Evolutionary conservation across 768 basidiomycete species (phyloP), one percentile per base, ranked within the genome.

Genomic region (Coprinopsis sp.): DNA sequence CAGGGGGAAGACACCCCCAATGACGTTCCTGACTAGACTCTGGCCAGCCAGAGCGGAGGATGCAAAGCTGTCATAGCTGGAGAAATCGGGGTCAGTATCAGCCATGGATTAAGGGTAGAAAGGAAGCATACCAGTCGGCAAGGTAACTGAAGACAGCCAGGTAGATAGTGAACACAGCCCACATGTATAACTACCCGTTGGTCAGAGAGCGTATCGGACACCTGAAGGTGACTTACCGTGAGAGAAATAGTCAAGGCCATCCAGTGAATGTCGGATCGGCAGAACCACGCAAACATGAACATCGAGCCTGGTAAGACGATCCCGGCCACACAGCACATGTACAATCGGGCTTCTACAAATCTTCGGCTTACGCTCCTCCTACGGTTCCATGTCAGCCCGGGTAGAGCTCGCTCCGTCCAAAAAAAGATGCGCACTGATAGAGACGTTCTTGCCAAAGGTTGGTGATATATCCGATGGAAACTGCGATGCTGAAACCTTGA

Each of bases 231-330:
- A 38, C 61, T 52, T 49, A 69, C 68, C n/a, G 59, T 58, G 4
- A 82, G 63, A 8, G 76, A 80, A 23, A 82, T 71, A 19, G 65
- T 63, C 0, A 74, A 70, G 1, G 67, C 76, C 24, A 79, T 73
- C 84, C 82, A 86, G 38, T 68, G 71, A 2, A 84, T 69, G n/a
- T 51, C 48, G 1, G 71, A 51, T 49, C 62, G 73, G 6, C 78
- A 72, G 3, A 78, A 79, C 79, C 82, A 87, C 0, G 81, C 82
- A 51, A 80, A 87, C 43, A 84, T 74, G 63, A 84, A 76, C 69
- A 82, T 79, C n/a, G 73, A 74, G 1, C 57, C 53, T 1, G 81
- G 80, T 38, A 79, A 71, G 12, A 75, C 49, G 33, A 78, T 33
- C 0, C 68, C 72, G 0, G 77, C 77, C 5, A 64, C 56, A 44